phyloP scores from a whole-genome alignment of 768 basidiomycete species.

The Mycena alexandri region DNA sequence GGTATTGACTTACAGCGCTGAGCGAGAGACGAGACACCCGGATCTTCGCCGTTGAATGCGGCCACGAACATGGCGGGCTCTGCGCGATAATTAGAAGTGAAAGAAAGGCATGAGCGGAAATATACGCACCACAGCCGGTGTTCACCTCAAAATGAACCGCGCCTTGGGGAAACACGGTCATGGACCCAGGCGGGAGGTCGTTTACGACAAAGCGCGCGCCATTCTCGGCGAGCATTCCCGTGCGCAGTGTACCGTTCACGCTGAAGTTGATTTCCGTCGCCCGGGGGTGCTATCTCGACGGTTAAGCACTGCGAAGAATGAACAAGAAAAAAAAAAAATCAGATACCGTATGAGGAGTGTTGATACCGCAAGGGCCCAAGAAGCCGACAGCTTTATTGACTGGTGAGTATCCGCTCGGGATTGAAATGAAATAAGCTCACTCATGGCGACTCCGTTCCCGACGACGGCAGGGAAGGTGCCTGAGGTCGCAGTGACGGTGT shows the following conservation, averaged over 20 bases:
- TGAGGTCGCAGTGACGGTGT: slow-evolving; percentile 31
- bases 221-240: slow-evolving; percentile 38
- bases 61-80: slow-evolving; percentile 38
- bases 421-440: slow-evolving; percentile 1
- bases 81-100: slow-evolving; percentile 38
- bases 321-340: no score
- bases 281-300: slow-evolving; percentile 26
- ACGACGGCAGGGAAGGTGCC: slow-evolving; percentile 38
- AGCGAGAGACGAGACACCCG: slow-evolving; percentile 33
- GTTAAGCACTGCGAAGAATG: no score
- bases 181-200: slow-evolving; percentile 33
- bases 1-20: slow-evolving; percentile 32
- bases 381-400: slow-evolving; percentile 31
- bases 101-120: slow-evolving; percentile 26
- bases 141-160: slow-evolving; percentile 39
- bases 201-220: slow-evolving; percentile 37
- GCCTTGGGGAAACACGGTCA: slow-evolving; percentile 36
- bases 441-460: slow-evolving; percentile 38
- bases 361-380: slow-evolving; percentile 34
- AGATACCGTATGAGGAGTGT: slow-evolving; percentile 32
- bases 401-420: neutral
- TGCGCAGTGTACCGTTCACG: slow-evolving; percentile 38
- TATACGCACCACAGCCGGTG: slow-evolving; percentile 28
- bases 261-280: slow-evolving; percentile 39
- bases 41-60: slow-evolving; percentile 31